A percentile compares a stretch with the other conserved stretches of the same genome.
Conservation (phyloP, 495 filamentous ascomycete species). For the Talaromyces liani region DNA sequence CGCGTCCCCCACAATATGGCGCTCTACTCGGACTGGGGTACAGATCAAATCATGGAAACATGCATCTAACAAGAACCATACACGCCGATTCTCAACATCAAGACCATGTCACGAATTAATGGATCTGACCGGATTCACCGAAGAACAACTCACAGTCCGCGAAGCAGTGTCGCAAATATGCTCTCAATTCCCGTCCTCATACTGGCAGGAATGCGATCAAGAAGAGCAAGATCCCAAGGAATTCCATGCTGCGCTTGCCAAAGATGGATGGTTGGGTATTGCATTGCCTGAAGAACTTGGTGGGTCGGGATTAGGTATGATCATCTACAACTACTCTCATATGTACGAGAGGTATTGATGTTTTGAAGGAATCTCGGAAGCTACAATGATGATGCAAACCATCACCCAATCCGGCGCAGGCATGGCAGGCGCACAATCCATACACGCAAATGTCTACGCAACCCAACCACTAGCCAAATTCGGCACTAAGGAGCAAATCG, state of each 20-base stretch:
- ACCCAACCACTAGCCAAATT: constrained; percentile 71
- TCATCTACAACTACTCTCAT: background rate
- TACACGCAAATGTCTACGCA: constrained; percentile 73
- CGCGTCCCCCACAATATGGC: background rate
- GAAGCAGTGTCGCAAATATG: constrained; percentile 65
- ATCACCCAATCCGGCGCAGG: constrained; percentile 71
- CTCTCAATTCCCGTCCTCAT: constrained; percentile 53
- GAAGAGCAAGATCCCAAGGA: constrained; percentile 61
- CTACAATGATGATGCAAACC: constrained; percentile 80
- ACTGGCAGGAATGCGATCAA: constrained; percentile 67
- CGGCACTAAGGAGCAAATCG: constrained; percentile 51
- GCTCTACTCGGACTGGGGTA: background rate
- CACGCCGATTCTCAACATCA: constrained; percentile 22
- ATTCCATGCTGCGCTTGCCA: constrained; percentile 67
- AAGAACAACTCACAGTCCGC: constrained; percentile 62
- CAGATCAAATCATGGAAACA: background rate
- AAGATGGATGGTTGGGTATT: constrained; percentile 78
- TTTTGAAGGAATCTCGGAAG: constrained; percentile 57
- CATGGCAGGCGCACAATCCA: constrained; percentile 69
- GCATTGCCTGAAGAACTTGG: constrained; percentile 66
- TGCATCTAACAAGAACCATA: background rate
- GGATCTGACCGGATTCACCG: constrained; percentile 65
- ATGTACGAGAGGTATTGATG: background rate
- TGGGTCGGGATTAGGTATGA: constrained; percentile 62
- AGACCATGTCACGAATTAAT: constrained; percentile 39